These are phyloP conservation scores for Echium plantagineum DNA, from an alignment of 257 asterid genomes.

Conservation along the genomic window DNA sequence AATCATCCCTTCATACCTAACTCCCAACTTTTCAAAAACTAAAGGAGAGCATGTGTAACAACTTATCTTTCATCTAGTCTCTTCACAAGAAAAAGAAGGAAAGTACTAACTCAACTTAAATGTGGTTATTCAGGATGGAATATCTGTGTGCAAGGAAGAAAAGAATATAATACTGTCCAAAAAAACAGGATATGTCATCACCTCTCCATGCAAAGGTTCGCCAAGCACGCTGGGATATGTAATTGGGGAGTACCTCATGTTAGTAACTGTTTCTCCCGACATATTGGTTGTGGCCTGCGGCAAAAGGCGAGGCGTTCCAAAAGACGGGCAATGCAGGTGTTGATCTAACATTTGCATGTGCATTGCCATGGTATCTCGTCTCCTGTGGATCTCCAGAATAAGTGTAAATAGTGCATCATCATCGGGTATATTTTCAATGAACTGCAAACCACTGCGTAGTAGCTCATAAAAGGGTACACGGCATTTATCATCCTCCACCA, in stretches of 20 bases:
- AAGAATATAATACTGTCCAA: constrained; percentile 3
- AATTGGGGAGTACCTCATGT: constrained; percentile 83
- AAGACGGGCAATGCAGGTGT: constrained; percentile 96
- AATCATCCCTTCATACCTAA: neutral
- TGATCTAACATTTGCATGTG: constrained; percentile 99
- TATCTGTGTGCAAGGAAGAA: neutral
- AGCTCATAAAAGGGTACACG: constrained; percentile 93
- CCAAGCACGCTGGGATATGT: constrained; percentile 98
- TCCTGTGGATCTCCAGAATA: constrained; percentile 81
- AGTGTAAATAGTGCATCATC: constrained; percentile 95
- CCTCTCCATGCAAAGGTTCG: constrained; percentile 99
- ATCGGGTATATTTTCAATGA: constrained; percentile 88
- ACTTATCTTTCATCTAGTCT: neutral
- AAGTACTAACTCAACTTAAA: neutral
- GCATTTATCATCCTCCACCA: constrained; percentile 73
- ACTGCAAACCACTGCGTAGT: constrained; percentile 81
- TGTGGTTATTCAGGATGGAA: neutral
- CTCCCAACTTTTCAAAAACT: neutral
- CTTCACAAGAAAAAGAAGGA: too few relatives aligned
- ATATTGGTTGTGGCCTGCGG: constrained; percentile 63
- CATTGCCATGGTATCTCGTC: constrained; percentile 93
- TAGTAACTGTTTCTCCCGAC: constrained; percentile 71
- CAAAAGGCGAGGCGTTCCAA: constrained; percentile 89
- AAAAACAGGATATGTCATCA: constrained; percentile 20
- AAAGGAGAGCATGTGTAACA: neutral